phyloP scores from a whole-genome alignment of 108 stramenopile genomes.

The Hondaea fermentalgiana region DNA sequence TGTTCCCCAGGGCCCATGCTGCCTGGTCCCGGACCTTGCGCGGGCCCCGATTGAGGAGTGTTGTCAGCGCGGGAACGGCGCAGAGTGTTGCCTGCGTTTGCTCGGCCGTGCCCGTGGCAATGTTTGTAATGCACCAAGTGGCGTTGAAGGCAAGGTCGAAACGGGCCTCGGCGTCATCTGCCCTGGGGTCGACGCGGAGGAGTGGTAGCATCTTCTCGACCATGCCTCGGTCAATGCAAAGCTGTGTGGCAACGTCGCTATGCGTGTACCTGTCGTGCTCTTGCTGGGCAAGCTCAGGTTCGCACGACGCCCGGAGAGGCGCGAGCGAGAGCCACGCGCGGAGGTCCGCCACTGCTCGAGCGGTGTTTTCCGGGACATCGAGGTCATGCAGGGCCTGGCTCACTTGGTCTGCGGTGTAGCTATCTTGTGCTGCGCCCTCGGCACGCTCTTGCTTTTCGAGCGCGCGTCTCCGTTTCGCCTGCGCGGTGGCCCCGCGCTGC shows the following conservation, averaged over 20 bases:
- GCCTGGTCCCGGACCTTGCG: constrained; percentile 33
- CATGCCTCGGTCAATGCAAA: background rate
- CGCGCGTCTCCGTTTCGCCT: background rate
- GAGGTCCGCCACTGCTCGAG: background rate
- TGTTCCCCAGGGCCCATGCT: constrained; percentile 39
- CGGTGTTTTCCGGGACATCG: background rate
- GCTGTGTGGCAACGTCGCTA: background rate
- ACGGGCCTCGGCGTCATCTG: background rate
- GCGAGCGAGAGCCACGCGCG: background rate
- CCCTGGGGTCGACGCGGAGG: background rate
- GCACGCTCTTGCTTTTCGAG: background rate
- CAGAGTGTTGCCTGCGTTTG: constrained; percentile 25
- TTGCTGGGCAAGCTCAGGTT: too few relatives aligned
- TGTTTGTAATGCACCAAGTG: constrained; percentile 27
- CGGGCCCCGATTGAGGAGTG: constrained; percentile 22
- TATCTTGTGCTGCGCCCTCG: too few relatives aligned
- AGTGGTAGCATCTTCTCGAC: background rate
- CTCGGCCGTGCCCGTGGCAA: constrained; percentile 24
- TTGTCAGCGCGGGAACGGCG: constrained; percentile 34
- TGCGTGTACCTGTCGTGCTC: too few relatives aligned
- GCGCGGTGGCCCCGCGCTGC: background rate
- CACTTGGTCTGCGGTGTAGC: background rate
- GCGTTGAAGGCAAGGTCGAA: background rate
- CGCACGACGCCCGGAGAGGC: background rate
- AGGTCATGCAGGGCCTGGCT: background rate